Evolutionary conservation across 257 asterid genomes (phyloP).

Genomic region (Primulina tabacum): DNA sequence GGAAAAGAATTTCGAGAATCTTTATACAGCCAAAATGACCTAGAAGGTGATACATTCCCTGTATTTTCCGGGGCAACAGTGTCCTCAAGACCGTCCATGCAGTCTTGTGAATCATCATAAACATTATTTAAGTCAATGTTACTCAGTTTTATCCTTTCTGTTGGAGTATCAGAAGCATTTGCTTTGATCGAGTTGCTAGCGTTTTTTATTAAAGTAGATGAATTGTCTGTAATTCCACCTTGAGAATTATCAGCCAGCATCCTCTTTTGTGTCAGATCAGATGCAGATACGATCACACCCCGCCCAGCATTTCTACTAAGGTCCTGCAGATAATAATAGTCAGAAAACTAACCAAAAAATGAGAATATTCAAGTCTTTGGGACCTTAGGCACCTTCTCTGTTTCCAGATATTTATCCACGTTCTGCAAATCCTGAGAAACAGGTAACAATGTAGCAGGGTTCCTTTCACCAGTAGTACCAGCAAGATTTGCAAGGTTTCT

Average conservation of each 20-base stretch:
- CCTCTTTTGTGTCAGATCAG: slow-evolving; percentile 28
- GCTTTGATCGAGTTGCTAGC: slow-evolving; percentile 34
- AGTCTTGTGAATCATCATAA: slow-evolving; percentile 83
- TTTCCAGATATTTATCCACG: slow-evolving; percentile 27
- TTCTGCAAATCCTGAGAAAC: slow-evolving; percentile 32
- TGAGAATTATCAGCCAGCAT: slow-evolving; percentile 30
- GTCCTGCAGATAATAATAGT: slow-evolving; percentile 31
- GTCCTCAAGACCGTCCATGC: slow-evolving; percentile 39
- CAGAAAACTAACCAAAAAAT: slow-evolving; percentile 14
- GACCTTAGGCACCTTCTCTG: slow-evolving; percentile 26
- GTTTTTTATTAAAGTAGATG: slow-evolving; percentile 37
- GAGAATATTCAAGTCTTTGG: background rate
- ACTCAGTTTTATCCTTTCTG: slow-evolving; percentile 43
- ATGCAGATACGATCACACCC: slow-evolving; percentile 18
- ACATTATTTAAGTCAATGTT: slow-evolving; percentile 73
- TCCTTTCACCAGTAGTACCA: slow-evolving; percentile 26
- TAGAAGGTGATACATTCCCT: slow-evolving; percentile 37
- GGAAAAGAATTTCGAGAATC: slow-evolving; percentile 60
- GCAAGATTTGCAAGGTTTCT: slow-evolving; percentile 35
- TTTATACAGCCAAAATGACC: slow-evolving; percentile 46
- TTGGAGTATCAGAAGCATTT: slow-evolving; percentile 33
- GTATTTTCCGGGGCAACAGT: slow-evolving; percentile 35
- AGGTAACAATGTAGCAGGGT: slow-evolving; percentile 25
- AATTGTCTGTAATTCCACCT: slow-evolving; percentile 35
- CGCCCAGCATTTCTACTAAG: slow-evolving; percentile 24